Conservation (phyloP, 1,284 basidiomycete species). For the Ustilago sp. region DNA sequence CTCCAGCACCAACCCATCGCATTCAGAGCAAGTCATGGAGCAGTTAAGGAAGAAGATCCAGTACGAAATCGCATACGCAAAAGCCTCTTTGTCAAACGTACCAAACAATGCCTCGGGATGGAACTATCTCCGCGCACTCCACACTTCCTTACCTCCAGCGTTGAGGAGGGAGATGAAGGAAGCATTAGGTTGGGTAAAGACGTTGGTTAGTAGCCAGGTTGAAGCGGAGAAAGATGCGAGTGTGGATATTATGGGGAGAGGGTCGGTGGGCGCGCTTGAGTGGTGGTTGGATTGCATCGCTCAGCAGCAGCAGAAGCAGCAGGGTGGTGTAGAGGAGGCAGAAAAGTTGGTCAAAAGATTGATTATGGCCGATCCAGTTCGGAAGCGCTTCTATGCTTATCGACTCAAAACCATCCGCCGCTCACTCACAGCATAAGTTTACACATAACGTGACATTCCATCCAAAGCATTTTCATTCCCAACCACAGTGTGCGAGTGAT, state of each 20-base stretch:
- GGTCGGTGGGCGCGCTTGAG: constrained; percentile 54
- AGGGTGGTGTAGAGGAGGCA: constrained; percentile 12
- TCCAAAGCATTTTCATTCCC: not conserved
- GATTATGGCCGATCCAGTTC: constrained; percentile 48
- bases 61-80: constrained; percentile 47
- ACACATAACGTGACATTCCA: not conserved
- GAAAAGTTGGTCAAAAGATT: constrained; percentile 37
- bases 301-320: not conserved
- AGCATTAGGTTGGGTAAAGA: constrained; percentile 19
- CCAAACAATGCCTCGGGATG: constrained; percentile 65
- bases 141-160: not conserved
- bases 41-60: constrained; percentile 37
- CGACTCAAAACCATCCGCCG: constrained; percentile 25
- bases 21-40: not conserved
- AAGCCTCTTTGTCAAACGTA: constrained; percentile 27
- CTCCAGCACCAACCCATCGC: not conserved
- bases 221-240: constrained; percentile 38
- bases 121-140: constrained; percentile 63
- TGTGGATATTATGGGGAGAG: constrained; percentile 40
- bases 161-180: not conserved
- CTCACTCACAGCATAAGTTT: not conserved
- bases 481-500: not conserved
- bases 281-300: constrained; percentile 56
- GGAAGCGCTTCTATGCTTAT: constrained; percentile 49
- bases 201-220: constrained; percentile 19